Conservation (phyloP, 352 stramenopile genomes). For the Globisporangium megalacanthum region DNA sequence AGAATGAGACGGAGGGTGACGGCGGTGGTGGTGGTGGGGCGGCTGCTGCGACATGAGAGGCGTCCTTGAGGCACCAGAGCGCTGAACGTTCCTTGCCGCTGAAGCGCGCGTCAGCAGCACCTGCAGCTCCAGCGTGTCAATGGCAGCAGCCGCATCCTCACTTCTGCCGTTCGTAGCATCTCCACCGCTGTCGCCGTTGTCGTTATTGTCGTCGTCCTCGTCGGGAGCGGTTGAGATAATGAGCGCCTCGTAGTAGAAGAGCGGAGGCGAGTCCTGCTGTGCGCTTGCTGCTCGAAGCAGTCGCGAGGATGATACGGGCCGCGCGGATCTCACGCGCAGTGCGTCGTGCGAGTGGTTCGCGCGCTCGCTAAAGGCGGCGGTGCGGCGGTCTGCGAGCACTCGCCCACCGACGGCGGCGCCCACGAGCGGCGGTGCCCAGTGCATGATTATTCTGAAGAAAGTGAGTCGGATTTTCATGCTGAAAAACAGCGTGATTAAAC, state of each 20-base stretch:
- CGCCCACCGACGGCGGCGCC: constrained; percentile 30
- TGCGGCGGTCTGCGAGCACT: constrained; percentile 51
- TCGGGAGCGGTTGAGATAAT: constrained; percentile 30
- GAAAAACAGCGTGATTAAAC: no score
- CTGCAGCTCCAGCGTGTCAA: neutral
- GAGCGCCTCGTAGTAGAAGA: constrained; percentile 58
- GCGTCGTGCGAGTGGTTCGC: constrained; percentile 46
- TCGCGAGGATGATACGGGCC: constrained; percentile 10
- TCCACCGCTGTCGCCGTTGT: neutral
- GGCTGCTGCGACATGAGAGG: no score
- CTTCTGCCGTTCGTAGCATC: neutral
- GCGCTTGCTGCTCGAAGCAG: neutral
- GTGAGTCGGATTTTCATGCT: no score
- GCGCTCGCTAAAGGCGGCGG: constrained; percentile 49
- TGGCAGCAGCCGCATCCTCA: no score
- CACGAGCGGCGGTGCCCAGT: constrained; percentile 20
- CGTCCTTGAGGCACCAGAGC: neutral
- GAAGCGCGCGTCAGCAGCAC: neutral
- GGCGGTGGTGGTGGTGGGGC: constrained; percentile 12
- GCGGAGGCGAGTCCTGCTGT: neutral
- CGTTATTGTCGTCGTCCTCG: neutral
- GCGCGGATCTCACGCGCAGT: constrained; percentile 35
- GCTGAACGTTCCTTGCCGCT: neutral
- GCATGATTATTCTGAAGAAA: constrained; percentile 6
- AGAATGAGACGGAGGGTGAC: neutral